Conservation (phyloP, 106 monocot genomes). For the Alisma plantagoaquatica region DNA sequence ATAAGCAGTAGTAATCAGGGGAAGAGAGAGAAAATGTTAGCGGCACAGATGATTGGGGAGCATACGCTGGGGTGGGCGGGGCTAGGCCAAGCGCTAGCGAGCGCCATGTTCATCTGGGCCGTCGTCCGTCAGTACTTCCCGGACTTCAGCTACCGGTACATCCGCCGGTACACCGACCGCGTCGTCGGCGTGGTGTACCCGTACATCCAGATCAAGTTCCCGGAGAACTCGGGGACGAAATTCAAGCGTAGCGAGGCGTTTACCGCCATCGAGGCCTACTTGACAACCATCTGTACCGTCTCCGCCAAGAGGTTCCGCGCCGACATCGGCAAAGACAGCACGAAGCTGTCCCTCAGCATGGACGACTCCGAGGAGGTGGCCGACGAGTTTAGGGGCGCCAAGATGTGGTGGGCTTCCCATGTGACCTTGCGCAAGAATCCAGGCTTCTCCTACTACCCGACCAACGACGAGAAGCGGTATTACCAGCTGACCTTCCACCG, state of each 20-base stretch:
- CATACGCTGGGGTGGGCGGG: conserved; percentile 3
- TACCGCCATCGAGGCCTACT: conserved; percentile 44
- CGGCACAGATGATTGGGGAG: no score
- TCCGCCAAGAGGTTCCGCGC: conserved; percentile 31
- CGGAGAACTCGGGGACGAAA: conserved; percentile 29
- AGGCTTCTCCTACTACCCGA: no score
- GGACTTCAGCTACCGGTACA: not conserved
- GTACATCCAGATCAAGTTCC: conserved; percentile 42
- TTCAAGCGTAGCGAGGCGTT: conserved; percentile 45
- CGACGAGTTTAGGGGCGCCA: conserved; percentile 12
- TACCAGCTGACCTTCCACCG: conserved; percentile 25
- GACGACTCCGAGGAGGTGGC: conserved; percentile 17
- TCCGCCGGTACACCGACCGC: conserved; percentile 7
- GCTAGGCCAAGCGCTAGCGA: conserved; percentile 3
- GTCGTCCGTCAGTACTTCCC: conserved; percentile 33
- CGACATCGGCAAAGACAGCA: conserved; percentile 26
- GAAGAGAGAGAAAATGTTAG: no score
- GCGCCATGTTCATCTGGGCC: conserved; percentile 34
- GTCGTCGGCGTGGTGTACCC: conserved; percentile 27
- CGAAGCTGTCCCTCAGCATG: conserved; percentile 29
- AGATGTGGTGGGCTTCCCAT: conserved; percentile 10
- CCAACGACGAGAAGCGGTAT: not conserved
- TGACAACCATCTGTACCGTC: conserved; percentile 21
- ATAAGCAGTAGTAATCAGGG: no score
- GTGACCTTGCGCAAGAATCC: not conserved